Evolutionary conservation across 1,284 basidiomycete species (phyloP).

Genomic region (Ganoderma leucocontextum): DNA sequence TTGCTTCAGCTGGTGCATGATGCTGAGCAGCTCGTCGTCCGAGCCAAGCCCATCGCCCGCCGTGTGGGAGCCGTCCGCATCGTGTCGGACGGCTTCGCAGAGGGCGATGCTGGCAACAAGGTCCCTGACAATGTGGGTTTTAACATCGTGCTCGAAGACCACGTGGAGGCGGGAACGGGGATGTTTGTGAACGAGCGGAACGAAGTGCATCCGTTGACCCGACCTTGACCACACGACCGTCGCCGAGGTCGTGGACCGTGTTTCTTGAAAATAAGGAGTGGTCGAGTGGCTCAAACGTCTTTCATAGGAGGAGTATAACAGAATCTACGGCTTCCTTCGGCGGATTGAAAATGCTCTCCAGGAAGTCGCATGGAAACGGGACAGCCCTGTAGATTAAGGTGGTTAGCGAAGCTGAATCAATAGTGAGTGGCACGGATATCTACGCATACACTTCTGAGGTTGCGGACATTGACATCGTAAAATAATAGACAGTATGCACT

Average conservation of each 20-base stretch:
- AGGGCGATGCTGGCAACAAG: slow-evolving; percentile 5
- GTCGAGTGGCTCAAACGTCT: neutral
- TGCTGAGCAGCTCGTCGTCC: neutral
- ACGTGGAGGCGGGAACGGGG: slow-evolving; percentile 11
- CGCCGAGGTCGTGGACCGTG: slow-evolving; percentile 7
- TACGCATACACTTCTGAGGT: too few species aligned
- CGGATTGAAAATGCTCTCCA: neutral
- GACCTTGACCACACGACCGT: slow-evolving; percentile 14
- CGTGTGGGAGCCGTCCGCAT: neutral
- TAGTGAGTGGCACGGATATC: too few species aligned
- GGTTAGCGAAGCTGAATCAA: neutral
- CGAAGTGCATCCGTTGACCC: slow-evolving; percentile 12
- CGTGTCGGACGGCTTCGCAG: neutral
- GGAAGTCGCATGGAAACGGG: neutral
- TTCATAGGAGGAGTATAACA: neutral
- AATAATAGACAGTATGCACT: too few species aligned
- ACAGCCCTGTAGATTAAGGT: neutral
- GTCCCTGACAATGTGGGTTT: slow-evolving; percentile 15
- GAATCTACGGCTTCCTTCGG: neutral
- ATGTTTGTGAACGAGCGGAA: slow-evolving; percentile 12
- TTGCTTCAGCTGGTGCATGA: neutral
- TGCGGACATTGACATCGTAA: too few species aligned
- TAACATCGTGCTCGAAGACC: slow-evolving; percentile 10
- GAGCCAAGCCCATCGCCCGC: neutral
- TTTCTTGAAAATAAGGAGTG: neutral